These are phyloP conservation scores for Fistulinella prunicolor DNA, from an alignment of 768 basidiomycete species.

Conservation along the genomic window DNA sequence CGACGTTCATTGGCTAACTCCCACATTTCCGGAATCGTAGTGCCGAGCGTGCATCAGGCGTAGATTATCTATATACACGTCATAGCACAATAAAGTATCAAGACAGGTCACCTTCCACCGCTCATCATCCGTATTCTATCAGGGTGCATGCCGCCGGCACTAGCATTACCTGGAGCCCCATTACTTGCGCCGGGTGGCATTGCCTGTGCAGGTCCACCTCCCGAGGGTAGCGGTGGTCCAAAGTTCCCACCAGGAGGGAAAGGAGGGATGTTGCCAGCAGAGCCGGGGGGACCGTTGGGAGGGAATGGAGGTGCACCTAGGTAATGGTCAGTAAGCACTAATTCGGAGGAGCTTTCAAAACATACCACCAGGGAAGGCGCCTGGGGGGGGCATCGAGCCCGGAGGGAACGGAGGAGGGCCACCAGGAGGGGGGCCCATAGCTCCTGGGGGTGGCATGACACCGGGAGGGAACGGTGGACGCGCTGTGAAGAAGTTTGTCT, in stretches of 20 bases:
- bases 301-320: conserved; percentile 52
- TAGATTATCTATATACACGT: background rate
- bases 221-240: conserved; percentile 38
- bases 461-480: conserved; percentile 75
- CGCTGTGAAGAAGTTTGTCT: conserved; percentile 34
- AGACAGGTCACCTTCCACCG: conserved; percentile 18
- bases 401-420: conserved; percentile 77
- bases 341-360: conserved; percentile 3
- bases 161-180: conserved; percentile 33
- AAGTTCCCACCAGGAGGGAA: conserved; percentile 33
- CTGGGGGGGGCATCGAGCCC: conserved; percentile 46
- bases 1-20: too few species aligned
- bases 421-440: conserved; percentile 52
- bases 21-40: too few species aligned
- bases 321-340: conserved; percentile 2
- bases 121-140: conserved; percentile 82
- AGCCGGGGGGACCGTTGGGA: conserved; percentile 37
- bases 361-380: conserved; percentile 49
- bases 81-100: background rate
- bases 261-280: conserved; percentile 29
- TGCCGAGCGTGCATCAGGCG: background rate
- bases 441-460: conserved; percentile 42
- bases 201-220: conserved; percentile 39
- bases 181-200: conserved; percentile 39
- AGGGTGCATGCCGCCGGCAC: conserved; percentile 77